phyloP scores from a whole-genome alignment of 768 basidiomycete genomes.

The Tricholoma terreum region DNA sequence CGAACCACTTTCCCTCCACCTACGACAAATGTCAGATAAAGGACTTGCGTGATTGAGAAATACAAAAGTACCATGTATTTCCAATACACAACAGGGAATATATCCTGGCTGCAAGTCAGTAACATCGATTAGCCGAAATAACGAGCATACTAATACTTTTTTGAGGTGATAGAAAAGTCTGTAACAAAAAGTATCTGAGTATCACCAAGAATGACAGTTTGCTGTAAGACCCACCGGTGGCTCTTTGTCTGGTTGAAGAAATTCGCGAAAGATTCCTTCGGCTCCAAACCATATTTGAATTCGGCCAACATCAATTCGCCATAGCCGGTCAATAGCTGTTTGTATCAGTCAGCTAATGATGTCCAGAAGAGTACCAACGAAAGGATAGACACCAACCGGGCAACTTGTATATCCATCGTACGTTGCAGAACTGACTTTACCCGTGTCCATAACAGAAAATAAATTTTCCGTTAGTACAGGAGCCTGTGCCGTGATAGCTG shows the following conservation, averaged over 20 bases:
- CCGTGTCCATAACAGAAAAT: slow-evolving; percentile 69
- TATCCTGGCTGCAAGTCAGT: slow-evolving; percentile 35
- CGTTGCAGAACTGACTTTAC: slow-evolving; percentile 59
- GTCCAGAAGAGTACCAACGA: not conserved
- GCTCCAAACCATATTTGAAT: slow-evolving; percentile 89
- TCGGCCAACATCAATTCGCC: slow-evolving; percentile 85
- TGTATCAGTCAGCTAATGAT: slow-evolving; percentile 5
- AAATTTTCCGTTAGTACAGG: slow-evolving; percentile 91
- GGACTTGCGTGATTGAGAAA: not conserved
- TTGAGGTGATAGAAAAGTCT: slow-evolving; percentile 87
- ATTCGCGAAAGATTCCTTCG: slow-evolving; percentile 79
- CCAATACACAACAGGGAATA: slow-evolving; percentile 81
- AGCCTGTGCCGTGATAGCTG: slow-evolving; percentile 88
- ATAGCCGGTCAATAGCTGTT: slow-evolving; percentile 75
- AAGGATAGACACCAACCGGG: slow-evolving; percentile 50
- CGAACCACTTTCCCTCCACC: slow-evolving; percentile 47
- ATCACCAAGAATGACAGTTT: not conserved
- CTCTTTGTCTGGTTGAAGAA: slow-evolving; percentile 75
- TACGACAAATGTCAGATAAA: slow-evolving; percentile 17
- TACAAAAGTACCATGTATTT: slow-evolving; percentile 54
- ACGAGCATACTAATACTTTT: slow-evolving; percentile 50
- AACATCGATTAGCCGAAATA: not conserved
- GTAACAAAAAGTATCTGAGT: not conserved
- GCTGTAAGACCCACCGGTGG: slow-evolving; percentile 49
- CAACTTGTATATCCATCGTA: slow-evolving; percentile 93